Evolutionary conservation across 169 alveolate species (phyloP), one percentile per base, ranked within the genome.

Genomic region (Babesia caballi): DNA sequence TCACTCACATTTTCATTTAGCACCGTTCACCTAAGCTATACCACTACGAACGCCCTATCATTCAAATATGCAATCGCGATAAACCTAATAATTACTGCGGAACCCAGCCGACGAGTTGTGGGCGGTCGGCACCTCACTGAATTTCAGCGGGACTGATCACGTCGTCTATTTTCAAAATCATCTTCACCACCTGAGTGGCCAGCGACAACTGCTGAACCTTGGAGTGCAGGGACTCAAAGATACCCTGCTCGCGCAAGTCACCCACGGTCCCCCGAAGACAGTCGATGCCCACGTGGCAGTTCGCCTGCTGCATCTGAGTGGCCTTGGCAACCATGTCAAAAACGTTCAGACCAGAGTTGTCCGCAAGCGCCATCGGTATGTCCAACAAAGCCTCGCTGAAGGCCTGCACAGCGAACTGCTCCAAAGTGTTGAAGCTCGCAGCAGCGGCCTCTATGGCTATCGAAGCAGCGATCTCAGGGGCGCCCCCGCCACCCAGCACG

Each of bases 121-220:
- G n/a, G n/a, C n/a, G n/a, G n/a, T n/a, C n/a, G n/a, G n/a, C n/a
- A n/a, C n/a, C n/a, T 52, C 66, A 67, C 66, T 67, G 85, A 51
- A 96, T 95, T 51, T 93, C 92, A 35, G 46, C 49, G n/a, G 88
- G 83, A n/a, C 68, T 71, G 57, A 97, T 97, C 47, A 97, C 98
- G 83, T 98, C 99, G 84, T 97, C 99, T 46, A 97, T 98, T 82
- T 98, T 98, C 32, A 98, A 87, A 60, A 98, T 97, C 99, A 97
- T 97, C 85, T 96, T 97, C 50, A 97, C 99, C 11, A 97, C 99
- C 91, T 97, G 98, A 3, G 99, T 97, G 21, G 99, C 99, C 46
- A 97, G 92, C 61, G 97, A 93, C 38, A 97, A 81, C 76, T 97
- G 98, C 60, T 96, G 95, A 49, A 84, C 90, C 90, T 97, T 97